Percentiles rank a stretch among this genome's conserved stretches.
phyloP scores from a whole-genome alignment of 164 flowering plant species.

The Piper betle region DNA sequence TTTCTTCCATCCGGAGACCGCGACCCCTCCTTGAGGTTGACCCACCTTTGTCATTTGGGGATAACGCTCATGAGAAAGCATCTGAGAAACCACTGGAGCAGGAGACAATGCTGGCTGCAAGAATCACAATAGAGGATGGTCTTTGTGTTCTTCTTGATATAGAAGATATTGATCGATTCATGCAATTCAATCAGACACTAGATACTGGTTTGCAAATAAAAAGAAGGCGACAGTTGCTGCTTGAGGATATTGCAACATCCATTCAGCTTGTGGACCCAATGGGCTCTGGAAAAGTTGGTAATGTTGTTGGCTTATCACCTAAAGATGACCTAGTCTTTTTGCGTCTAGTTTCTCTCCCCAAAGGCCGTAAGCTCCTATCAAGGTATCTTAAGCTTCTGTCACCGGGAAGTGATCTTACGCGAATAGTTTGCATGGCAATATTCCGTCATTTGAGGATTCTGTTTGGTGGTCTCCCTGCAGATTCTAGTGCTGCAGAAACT shows the following conservation, averaged over 20 bases:
- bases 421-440: slow-evolving; percentile 86
- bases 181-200: slow-evolving; percentile 59
- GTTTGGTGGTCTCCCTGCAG: slow-evolving; percentile 63
- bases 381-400: slow-evolving; percentile 62
- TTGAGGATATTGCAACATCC: slow-evolving; percentile 82
- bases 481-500: slow-evolving; percentile 45
- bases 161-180: slow-evolving; percentile 81
- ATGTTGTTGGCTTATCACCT: slow-evolving; percentile 30
- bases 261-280: slow-evolving; percentile 88
- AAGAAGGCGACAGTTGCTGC: slow-evolving; percentile 48
- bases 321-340: slow-evolving; percentile 78
- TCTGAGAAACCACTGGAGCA: slow-evolving; percentile 78
- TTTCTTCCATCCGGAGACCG: slow-evolving; percentile 75
- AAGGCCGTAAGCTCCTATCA: slow-evolving; percentile 69
- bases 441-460: slow-evolving; percentile 84
- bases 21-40: slow-evolving; percentile 86
- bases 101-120: slow-evolving; percentile 96
- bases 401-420: slow-evolving; percentile 63
- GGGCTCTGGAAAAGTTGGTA: slow-evolving; percentile 30
- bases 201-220: slow-evolving; percentile 72
- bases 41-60: slow-evolving; percentile 25
- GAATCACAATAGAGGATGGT: slow-evolving; percentile 80
- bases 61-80: slow-evolving; percentile 31
- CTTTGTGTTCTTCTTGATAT: slow-evolving; percentile 75
- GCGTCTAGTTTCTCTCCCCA: slow-evolving; percentile 73